These are phyloP conservation scores for Gynandropsis gynandra DNA, from an alignment of 345 rosid genomes.

Conservation along the genomic window DNA sequence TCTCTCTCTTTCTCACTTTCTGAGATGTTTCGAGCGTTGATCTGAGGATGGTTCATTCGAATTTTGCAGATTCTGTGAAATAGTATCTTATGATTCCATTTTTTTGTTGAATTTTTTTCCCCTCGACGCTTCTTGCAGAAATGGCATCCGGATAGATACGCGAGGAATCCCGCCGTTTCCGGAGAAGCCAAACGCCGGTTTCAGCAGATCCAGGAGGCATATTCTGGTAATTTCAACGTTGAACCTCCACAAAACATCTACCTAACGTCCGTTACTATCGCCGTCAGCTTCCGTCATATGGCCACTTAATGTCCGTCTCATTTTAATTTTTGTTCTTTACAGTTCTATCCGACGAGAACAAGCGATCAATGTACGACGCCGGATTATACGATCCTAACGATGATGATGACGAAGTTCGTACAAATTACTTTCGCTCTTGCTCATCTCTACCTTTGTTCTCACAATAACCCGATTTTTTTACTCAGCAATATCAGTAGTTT, in stretches of 20 bases:
- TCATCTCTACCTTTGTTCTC: background rate
- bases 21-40: background rate
- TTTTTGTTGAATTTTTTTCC: background rate
- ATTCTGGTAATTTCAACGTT: conserved; percentile 48
- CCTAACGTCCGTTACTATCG: conserved; percentile 11
- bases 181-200: conserved; percentile 81
- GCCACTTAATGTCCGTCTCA: conserved; percentile 9
- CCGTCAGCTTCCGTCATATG: background rate
- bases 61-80: background rate
- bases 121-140: conserved; percentile 31
- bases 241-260: conserved; percentile 1
- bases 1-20: background rate
- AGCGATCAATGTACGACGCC: conserved; percentile 71
- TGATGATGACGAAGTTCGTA: conserved; percentile 69
- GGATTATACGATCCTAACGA: conserved; percentile 81
- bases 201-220: conserved; percentile 92
- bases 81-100: background rate
- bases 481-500: no score
- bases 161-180: conserved; percentile 41
- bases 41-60: background rate
- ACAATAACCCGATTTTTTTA: no score
- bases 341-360: conserved; percentile 62
- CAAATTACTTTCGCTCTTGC: background rate
- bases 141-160: conserved; percentile 89
- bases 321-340: background rate